A percentile compares a stretch with the other conserved stretches of the same genome.
phyloP scores from a whole-genome alignment of 1,139 yeast genomes.

The Yamadazyma diospyri region DNA sequence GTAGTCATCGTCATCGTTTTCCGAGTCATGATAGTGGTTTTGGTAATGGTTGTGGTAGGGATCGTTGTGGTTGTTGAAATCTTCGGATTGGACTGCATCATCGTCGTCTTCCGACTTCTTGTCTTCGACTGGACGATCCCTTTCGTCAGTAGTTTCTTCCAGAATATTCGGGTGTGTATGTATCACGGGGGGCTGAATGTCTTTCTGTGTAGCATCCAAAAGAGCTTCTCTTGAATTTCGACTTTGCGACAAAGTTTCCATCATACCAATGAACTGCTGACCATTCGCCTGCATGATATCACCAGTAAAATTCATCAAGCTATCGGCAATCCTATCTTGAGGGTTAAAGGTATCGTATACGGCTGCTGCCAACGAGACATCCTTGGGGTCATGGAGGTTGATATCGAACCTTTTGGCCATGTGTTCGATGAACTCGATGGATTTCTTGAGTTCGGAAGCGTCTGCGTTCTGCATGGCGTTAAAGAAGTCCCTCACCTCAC shows the following conservation, averaged over 20 bases:
- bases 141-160: constrained; percentile 7
- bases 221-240: constrained; percentile 46
- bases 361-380: constrained; percentile 17
- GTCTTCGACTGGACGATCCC: constrained; percentile 22
- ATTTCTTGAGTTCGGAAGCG: constrained; percentile 2
- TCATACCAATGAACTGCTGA: constrained; percentile 66
- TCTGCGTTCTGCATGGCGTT: constrained; percentile 7
- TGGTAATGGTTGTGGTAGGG: too few species aligned
- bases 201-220: constrained; percentile 1
- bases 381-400: constrained; percentile 27
- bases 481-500: constrained; percentile 7
- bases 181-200: too few species aligned
- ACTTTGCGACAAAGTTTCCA: constrained; percentile 69
- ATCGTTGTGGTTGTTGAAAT: constrained; percentile 3
- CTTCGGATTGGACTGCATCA: not conserved
- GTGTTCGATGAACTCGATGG: constrained; percentile 8
- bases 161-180: not conserved
- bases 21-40: constrained; percentile 6
- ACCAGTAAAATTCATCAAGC: constrained; percentile 66
- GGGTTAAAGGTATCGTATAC: constrained; percentile 15
- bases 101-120: constrained; percentile 7
- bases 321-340: constrained; percentile 23
- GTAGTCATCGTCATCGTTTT: constrained; percentile 11
- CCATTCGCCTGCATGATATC: constrained; percentile 76
- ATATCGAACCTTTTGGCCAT: constrained; percentile 10